A percentile compares a stretch with the other conserved stretches of the same genome.
Evolutionary conservation across 306 rosid species (phyloP).

Genomic region (Trifolium dubium): DNA sequence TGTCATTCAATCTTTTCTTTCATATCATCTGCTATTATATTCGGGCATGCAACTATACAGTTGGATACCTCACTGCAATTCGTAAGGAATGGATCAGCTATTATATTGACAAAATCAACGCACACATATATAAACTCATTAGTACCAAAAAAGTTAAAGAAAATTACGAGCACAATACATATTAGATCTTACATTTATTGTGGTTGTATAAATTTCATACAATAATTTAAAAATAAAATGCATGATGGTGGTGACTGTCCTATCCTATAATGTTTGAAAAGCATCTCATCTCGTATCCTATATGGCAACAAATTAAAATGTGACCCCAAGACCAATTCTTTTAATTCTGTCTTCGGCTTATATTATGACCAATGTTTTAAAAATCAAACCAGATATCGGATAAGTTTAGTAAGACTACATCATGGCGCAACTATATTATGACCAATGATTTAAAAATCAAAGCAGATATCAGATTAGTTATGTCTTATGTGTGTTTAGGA

Average conservation of each 20-base stretch:
- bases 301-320: neutral
- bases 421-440: too few relatives aligned
- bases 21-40: constrained; percentile 31
- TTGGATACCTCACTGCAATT: neutral
- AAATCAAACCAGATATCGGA: too few relatives aligned
- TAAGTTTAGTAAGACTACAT: too few relatives aligned
- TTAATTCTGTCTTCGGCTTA: too few relatives aligned
- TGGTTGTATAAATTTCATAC: neutral
- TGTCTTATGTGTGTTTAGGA: too few relatives aligned
- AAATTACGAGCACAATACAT: neutral
- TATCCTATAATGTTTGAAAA: neutral
- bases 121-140: neutral
- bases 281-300: too few relatives aligned
- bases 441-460: too few relatives aligned
- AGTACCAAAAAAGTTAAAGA: neutral
- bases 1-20: constrained; percentile 43
- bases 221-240: neutral
- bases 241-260: neutral
- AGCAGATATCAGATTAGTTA: too few relatives aligned
- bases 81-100: too few relatives aligned
- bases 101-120: too few relatives aligned
- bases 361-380: too few relatives aligned
- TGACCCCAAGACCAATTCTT: neutral
- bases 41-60: constrained; percentile 21
- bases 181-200: too few relatives aligned